phyloP scores from a whole-genome alignment of 2,329 filamentous ascomycete genomes.

The Cadophora sp. region DNA sequence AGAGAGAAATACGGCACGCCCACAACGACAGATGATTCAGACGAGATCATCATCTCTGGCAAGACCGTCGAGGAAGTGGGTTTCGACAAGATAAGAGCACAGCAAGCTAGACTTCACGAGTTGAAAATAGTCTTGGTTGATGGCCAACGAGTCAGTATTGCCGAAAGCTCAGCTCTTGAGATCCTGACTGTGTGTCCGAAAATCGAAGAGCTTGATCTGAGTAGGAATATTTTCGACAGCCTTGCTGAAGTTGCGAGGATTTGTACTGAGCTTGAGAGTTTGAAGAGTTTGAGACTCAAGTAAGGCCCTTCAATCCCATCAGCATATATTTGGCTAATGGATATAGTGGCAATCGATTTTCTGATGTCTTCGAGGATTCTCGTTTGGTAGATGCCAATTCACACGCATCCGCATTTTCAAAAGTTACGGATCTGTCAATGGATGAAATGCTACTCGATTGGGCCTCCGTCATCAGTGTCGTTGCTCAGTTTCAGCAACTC shows the following conservation, averaged over 20 bases:
- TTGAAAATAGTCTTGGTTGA: constrained; percentile 85
- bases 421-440: constrained; percentile 65
- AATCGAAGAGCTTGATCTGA: constrained; percentile 82
- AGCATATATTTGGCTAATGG: not conserved
- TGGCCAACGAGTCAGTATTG: constrained; percentile 66
- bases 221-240: constrained; percentile 78
- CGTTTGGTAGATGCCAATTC: not conserved
- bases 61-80: constrained; percentile 94
- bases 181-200: constrained; percentile 61
- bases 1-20: constrained; percentile 83
- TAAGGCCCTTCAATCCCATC: constrained; percentile 50
- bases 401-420: constrained; percentile 22
- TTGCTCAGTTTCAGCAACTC: constrained; percentile 60
- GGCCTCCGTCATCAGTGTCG: constrained; percentile 65
- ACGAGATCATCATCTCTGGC: constrained; percentile 69
- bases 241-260: constrained; percentile 73
- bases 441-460: constrained; percentile 72
- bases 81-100: constrained; percentile 87
- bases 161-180: constrained; percentile 44
- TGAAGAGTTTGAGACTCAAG: constrained; percentile 76
- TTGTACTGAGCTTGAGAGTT: constrained; percentile 69
- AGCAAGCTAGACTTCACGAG: constrained; percentile 79
- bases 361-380: constrained; percentile 45
- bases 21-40: constrained; percentile 39
- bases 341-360: constrained; percentile 77